Percentiles rank a stretch among this genome's conserved stretches.
Evolutionary conservation across 2,329 filamentous ascomycete genomes (phyloP).

Genomic region (Sordariomycetes sp.): DNA sequence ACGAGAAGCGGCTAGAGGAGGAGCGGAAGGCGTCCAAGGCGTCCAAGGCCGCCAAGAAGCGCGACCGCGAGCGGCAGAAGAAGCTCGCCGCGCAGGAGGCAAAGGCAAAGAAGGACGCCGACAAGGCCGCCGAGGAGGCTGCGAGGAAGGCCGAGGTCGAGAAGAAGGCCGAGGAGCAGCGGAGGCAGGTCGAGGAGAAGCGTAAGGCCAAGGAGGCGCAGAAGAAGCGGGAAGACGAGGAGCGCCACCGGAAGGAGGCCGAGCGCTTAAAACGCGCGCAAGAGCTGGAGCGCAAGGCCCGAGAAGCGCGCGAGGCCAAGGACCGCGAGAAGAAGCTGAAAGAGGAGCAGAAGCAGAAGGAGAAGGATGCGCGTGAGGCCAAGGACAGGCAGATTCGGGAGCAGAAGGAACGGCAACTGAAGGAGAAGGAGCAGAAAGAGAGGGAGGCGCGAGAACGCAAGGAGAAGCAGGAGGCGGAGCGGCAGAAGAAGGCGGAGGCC

Average conservation of each 20-base stretch:
- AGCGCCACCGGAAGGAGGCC: conserved; percentile 71
- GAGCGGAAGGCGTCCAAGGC: conserved; percentile 87
- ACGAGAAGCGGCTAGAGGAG: conserved; percentile 66
- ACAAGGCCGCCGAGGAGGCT: conserved; percentile 80
- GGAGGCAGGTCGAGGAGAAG: conserved; percentile 77
- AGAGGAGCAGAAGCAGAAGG: conserved; percentile 70
- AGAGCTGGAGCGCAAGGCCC: conserved; percentile 77
- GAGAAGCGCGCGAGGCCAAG: conserved; percentile 36
- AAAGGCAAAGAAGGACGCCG: conserved; percentile 75
- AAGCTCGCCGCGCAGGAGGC: conserved; percentile 87
- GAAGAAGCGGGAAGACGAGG: conserved; percentile 83
- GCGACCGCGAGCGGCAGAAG: conserved; percentile 84
- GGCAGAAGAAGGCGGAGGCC: conserved; percentile 63
- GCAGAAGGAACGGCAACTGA: conserved; percentile 46
- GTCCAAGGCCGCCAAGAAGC: conserved; percentile 88
- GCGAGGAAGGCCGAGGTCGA: conserved; percentile 65
- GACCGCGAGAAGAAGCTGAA: conserved; percentile 74
- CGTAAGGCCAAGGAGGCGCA: conserved; percentile 84
- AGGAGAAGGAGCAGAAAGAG: conserved; percentile 50
- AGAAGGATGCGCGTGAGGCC: conserved; percentile 66
- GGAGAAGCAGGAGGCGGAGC: conserved; percentile 38
- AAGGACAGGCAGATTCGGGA: conserved; percentile 59
- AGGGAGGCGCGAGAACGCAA: conserved; percentile 46
- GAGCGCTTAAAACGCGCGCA: conserved; percentile 70
- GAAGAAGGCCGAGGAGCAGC: conserved; percentile 70